A percentile compares a stretch with the other conserved stretches of the same genome.
These are phyloP conservation scores for Cercospora nicotianae DNA, from an alignment of 2,329 filamentous ascomycete genomes.

Conservation along the genomic window DNA sequence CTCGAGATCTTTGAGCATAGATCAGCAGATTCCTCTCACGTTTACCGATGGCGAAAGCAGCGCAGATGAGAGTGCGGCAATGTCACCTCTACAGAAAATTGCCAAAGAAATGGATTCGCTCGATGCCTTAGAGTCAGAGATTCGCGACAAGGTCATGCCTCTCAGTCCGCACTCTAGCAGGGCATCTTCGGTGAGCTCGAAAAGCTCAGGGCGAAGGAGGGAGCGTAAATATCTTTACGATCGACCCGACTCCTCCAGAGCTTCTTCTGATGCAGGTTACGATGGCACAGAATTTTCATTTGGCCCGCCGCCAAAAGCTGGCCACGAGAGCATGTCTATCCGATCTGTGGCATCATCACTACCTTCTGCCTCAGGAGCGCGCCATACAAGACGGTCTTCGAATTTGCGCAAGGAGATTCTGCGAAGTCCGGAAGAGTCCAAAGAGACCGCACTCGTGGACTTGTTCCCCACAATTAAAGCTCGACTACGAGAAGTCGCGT, in stretches of 20 bases:
- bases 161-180: conserved; percentile 68
- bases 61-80: conserved; percentile 60
- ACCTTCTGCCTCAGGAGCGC: conserved; percentile 16
- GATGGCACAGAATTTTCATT: conserved; percentile 44
- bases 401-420: conserved; percentile 77
- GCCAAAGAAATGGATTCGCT: conserved; percentile 68
- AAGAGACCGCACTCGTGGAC: conserved; percentile 62
- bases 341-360: conserved; percentile 52
- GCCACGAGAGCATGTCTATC: conserved; percentile 44
- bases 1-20: conserved; percentile 24
- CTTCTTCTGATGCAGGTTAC: conserved; percentile 36
- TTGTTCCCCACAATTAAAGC: conserved; percentile 84
- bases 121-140: conserved; percentile 53
- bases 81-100: conserved; percentile 74
- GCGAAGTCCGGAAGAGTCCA: conserved; percentile 69
- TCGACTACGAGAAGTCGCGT: conserved; percentile 78
- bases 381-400: conserved; percentile 56
- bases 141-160: conserved; percentile 63
- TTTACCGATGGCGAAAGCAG: conserved; percentile 66
- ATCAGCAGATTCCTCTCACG: conserved; percentile 35
- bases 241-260: conserved; percentile 42
- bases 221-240: conserved; percentile 49
- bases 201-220: conserved; percentile 51
- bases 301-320: conserved; percentile 32
- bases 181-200: conserved; percentile 61